A percentile compares a stretch with the other conserved stretches of the same genome.
phyloP scores from a whole-genome alignment of 23 red algal genomes.

The Gracilariopsis chorda region DNA sequence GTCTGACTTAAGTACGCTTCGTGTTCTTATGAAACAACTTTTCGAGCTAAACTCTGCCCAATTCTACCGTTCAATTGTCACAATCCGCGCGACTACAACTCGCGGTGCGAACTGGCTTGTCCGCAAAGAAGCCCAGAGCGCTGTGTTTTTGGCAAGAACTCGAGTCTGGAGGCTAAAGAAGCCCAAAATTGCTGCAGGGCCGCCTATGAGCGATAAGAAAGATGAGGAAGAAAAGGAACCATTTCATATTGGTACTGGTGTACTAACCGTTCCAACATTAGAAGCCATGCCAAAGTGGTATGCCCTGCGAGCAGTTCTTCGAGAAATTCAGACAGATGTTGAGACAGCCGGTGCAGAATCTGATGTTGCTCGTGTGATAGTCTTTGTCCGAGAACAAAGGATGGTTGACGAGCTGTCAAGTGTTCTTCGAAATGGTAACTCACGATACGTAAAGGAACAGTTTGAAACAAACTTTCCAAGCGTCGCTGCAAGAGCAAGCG shows the following conservation, averaged over 20 bases:
- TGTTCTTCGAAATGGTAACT: constrained; percentile 30
- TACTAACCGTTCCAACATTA: constrained; percentile 28
- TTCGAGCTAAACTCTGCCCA: constrained; percentile 40
- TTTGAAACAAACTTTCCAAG: constrained; percentile 40
- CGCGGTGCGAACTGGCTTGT: constrained; percentile 48
- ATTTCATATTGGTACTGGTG: neutral
- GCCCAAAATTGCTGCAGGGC: neutral
- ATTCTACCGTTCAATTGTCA: constrained; percentile 45
- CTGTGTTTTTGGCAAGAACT: constrained; percentile 23
- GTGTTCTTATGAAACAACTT: neutral
- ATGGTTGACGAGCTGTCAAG: constrained; percentile 32
- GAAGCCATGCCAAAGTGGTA: constrained; percentile 72
- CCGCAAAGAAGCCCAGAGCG: constrained; percentile 44
- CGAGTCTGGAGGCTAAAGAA: constrained; percentile 35
- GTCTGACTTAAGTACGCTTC: constrained; percentile 33
- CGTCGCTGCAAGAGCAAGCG: constrained; percentile 17
- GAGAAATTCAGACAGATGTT: constrained; percentile 59
- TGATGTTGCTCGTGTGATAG: constrained; percentile 32
- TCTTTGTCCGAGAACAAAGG: constrained; percentile 32
- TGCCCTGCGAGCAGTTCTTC: constrained; percentile 35
- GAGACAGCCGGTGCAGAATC: neutral
- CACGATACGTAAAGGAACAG: constrained; percentile 3
- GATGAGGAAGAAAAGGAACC: neutral
- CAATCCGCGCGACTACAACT: constrained; percentile 14
- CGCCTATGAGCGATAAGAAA: neutral